A percentile compares a stretch with the other conserved stretches of the same genome.
These are phyloP conservation scores for Daldinia bambusicola DNA, from an alignment of 495 filamentous ascomycete genomes.

Conservation along the genomic window DNA sequence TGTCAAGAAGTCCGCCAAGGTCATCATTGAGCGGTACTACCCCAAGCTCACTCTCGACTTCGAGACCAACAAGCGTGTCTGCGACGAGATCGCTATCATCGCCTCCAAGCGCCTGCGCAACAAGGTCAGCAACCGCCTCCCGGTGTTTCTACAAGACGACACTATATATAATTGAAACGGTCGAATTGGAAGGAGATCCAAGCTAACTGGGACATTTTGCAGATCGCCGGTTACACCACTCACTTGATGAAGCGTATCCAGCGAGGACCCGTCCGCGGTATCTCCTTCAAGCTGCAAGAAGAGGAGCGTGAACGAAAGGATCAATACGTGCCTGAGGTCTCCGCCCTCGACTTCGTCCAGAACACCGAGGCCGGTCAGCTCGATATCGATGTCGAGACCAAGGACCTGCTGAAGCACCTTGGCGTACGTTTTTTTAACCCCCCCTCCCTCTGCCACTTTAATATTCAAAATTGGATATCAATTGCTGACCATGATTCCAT, in stretches of 20 bases:
- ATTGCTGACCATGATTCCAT: slow-evolving; percentile 35
- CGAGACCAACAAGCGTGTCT: slow-evolving; percentile 99
- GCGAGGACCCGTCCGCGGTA: slow-evolving; percentile 98
- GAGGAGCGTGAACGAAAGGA: slow-evolving; percentile 99
- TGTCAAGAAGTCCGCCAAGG: slow-evolving; percentile 99
- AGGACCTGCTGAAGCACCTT: slow-evolving; percentile 97
- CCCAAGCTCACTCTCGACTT: slow-evolving; percentile 98
- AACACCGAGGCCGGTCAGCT: slow-evolving; percentile 88
- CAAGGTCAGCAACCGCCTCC: slow-evolving; percentile 70
- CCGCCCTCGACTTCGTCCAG: slow-evolving; percentile 96
- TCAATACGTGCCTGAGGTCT: slow-evolving; percentile 99
- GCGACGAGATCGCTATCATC: slow-evolving; percentile 99
- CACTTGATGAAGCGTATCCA: slow-evolving; percentile 99
- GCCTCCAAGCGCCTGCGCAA: slow-evolving; percentile 97
- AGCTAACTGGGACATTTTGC: slow-evolving; percentile 26
- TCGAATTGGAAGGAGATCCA: not conserved
- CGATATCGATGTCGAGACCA: slow-evolving; percentile 96
- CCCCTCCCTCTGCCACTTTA: not conserved
- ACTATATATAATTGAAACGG: not conserved
- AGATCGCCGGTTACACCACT: slow-evolving; percentile 97
- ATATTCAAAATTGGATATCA: slow-evolving; percentile 4
- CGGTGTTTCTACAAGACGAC: not conserved
- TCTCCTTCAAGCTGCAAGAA: slow-evolving; percentile 99
- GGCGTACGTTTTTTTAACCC: slow-evolving; percentile 74
- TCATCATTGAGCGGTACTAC: slow-evolving; percentile 99